Conservation (phyloP, 2,329 filamentous ascomycete species). For the Magnaporthiopsis incrustans region DNA sequence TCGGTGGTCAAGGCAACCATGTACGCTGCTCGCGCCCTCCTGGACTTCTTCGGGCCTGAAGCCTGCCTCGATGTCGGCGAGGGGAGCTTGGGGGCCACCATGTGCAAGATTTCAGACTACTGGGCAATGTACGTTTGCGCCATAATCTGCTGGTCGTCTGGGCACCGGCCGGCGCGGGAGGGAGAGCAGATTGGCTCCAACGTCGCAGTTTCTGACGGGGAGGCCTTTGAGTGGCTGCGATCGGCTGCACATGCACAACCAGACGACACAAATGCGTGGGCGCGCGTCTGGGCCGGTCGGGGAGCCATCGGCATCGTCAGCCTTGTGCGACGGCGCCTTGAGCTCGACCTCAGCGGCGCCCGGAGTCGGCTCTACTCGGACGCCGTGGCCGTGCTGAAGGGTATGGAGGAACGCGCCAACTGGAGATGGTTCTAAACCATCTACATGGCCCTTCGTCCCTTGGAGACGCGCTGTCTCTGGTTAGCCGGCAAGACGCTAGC, state of each 20-base stretch:
- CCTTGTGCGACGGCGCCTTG: slow-evolving; percentile 37
- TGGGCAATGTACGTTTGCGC: slow-evolving; percentile 50
- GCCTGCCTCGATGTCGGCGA: neutral
- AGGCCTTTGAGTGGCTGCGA: slow-evolving; percentile 29
- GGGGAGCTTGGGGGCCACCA: slow-evolving; percentile 13
- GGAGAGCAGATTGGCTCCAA: slow-evolving; percentile 11
- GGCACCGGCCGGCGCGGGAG: slow-evolving; percentile 22
- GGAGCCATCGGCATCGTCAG: slow-evolving; percentile 39
- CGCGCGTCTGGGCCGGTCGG: slow-evolving; percentile 25
- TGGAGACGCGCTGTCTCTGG: neutral
- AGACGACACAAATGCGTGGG: slow-evolving; percentile 23
- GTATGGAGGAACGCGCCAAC: slow-evolving; percentile 37
- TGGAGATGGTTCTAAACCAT: slow-evolving; percentile 31
- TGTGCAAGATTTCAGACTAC: slow-evolving; percentile 38
- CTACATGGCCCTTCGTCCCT: neutral
- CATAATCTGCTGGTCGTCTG: slow-evolving; percentile 52
- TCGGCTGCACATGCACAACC: slow-evolving; percentile 31
- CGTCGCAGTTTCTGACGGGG: slow-evolving; percentile 14
- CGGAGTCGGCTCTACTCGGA: slow-evolving; percentile 42
- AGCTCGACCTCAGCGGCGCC: slow-evolving; percentile 39
- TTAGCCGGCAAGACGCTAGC: neutral
- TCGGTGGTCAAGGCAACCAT: slow-evolving; percentile 35
- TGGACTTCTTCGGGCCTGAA: slow-evolving; percentile 29
- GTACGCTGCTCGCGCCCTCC: slow-evolving; percentile 44
- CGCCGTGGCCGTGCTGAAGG: slow-evolving; percentile 42